Evolutionary conservation across 306 rosid species (phyloP), one percentile per base, ranked within the genome.

Genomic region (Vigna radiata): DNA sequence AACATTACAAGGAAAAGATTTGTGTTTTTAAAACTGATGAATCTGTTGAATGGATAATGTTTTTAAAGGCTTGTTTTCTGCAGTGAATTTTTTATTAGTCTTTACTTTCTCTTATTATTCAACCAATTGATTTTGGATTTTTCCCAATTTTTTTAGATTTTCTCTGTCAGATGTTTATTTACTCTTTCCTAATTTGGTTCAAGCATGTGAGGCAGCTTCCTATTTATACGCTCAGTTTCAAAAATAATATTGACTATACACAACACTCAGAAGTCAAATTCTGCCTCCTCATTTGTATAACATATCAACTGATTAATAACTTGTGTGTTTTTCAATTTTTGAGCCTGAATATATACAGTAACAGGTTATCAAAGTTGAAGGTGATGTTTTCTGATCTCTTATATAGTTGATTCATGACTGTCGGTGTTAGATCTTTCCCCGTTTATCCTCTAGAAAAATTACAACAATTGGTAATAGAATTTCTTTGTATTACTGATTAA

Each of bases 1-100:
- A 8, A 29, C 15, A 63, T 72, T 47, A 37, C 66, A 27, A 1
- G 72, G 31, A 16, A 21, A 2, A 48, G n/a, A 48, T 48, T 58
- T 31, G 55, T 63, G 6, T 56, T 65, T 49, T 72, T 73, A 0
- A 29, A 13, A 72, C 31, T 23, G 39, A 21, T 56, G 31, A 58
- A 21, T 18, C 41, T 53, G 25, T 61, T 53, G 33, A 69, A 9
- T 18, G 12, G 15, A 11, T 44, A 3, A 11, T 44, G 49, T 12
- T 44, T 44, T 44, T 41, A 3, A 47, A 58, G 14, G 41, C 36
- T 69, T 18, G 2, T 77, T 78, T 47, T 19, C 59, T 69, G 41
- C 39, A 1, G 36, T 71, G 39, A n/a, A 25, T 25, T 25, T 31
- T 61, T 58, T 27, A 1, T 7, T 29, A 6, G 48, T 23, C 46